Base-by-base conservation (phyloP, 148 eudicot genomes). In the Rhododendron mucronatum region DNA sequence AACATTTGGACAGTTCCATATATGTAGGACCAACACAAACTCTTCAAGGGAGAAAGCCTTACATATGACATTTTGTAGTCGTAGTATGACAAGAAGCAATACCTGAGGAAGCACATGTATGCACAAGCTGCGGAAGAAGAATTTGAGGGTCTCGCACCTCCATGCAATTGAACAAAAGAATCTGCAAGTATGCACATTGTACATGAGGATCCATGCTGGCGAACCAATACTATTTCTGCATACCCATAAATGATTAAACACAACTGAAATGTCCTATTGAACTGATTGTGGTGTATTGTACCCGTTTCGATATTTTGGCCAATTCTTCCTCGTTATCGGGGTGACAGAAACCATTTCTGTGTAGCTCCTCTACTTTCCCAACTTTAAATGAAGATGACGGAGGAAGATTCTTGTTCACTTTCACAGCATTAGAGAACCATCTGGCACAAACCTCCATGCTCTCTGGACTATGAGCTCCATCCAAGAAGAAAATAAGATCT, bases 391-490 rank as follows among this genome's bases (percentile, higher is more conserved):
- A 89, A 86, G 88, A 84, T 35, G 87, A 14, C 39, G 84, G 77
- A 51, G 86, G 53, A 30, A 80, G 76, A 67, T 77, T 78, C 57
- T 86, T 85, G 69, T 83, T 53, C 80, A 85, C 92, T 88, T 91
- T 90, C 82, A 91, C 94, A 89, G 90, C 92, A 81, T 77, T 88
- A 28, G 93, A 91, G 89, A 93, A 95, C 98, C 98, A 95, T 88
- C 85, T 91, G 50, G 94, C 97, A 89, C 98, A 95, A 78, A 93
- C 97, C 84, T 93, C 97, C 91, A 95, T 93, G 91, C 98, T 95
- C 87, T 95, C 98, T 79, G 98, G 95, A 86, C 95, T 93, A 84
- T 95, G 98, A 73, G 98, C 97, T 84, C 98, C 98, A 86, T 95
- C 98, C 90, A 94, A 90, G 91, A 94, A 95, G 87, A 93, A 95